These are phyloP conservation scores for Phytophthora colocasiae DNA, from an alignment of 352 stramenopile species.

Conservation along the genomic window DNA sequence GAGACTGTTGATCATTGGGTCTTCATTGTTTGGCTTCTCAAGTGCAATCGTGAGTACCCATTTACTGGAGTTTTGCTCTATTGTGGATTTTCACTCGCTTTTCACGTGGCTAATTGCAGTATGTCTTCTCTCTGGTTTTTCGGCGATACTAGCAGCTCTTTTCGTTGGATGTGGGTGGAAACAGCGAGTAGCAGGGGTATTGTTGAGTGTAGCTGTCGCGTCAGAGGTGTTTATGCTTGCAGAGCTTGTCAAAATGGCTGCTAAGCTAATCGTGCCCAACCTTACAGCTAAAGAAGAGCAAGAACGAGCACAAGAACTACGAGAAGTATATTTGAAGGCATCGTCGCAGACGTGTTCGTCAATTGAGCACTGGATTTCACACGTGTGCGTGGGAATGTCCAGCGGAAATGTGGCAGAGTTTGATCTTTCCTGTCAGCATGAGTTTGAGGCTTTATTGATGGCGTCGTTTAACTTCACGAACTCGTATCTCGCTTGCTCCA, in stretches of 20 bases:
- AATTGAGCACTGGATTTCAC: constrained; percentile 39
- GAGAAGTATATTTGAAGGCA: constrained; percentile 27
- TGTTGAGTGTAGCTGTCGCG: constrained; percentile 30
- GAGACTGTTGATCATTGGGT: constrained; percentile 14
- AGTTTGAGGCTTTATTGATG: constrained; percentile 31
- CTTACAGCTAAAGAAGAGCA: constrained; percentile 6
- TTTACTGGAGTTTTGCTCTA: constrained; percentile 40
- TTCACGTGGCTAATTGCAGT: constrained; percentile 43
- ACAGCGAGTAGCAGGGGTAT: constrained; percentile 12
- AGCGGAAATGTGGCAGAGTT: constrained; percentile 12
- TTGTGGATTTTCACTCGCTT: constrained; percentile 27
- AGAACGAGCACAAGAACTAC: constrained; percentile 8
- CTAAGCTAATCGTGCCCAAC: constrained; percentile 3
- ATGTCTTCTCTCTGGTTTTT: constrained; percentile 36
- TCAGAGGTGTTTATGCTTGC: constrained; percentile 25
- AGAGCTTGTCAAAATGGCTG: constrained; percentile 27
- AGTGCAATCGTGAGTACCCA: constrained; percentile 28
- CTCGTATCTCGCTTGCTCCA: constrained; percentile 32
- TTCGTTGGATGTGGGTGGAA: constrained; percentile 32
- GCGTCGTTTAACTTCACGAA: constrained; percentile 19
- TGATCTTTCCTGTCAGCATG: constrained; percentile 29
- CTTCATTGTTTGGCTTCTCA: constrained; percentile 22
- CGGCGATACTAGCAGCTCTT: constrained; percentile 20
- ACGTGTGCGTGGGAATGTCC: constrained; percentile 27
- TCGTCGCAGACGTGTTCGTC: constrained; percentile 32